Evolutionary conservation across 129 eudicot genomes (phyloP).

Genomic region (Gnaphalium uliginosum): DNA sequence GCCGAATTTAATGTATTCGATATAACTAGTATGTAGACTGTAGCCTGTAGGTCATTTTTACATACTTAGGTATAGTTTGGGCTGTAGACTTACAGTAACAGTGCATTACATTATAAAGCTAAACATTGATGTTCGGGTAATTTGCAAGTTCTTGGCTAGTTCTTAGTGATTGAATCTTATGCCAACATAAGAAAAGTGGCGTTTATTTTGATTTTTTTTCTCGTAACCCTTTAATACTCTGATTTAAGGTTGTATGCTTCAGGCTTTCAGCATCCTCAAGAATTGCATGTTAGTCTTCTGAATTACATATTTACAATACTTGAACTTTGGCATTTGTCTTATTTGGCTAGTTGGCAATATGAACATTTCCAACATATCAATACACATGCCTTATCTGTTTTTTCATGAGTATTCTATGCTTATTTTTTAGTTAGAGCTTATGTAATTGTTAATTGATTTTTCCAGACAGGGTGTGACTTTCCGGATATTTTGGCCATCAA

Average conservation of each 20-base stretch:
- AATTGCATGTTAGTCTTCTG: background rate
- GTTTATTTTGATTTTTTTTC: background rate
- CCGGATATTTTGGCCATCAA: slow-evolving; percentile 33
- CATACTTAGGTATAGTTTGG: background rate
- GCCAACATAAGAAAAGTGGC: background rate
- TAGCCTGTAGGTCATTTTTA: background rate
- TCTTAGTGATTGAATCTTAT: background rate
- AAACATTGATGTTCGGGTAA: background rate
- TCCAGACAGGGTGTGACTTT: slow-evolving; percentile 56
- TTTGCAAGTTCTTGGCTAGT: background rate
- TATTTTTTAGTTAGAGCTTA: background rate
- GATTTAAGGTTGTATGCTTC: background rate
- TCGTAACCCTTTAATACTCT: background rate
- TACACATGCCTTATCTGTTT: background rate
- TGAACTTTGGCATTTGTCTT: background rate
- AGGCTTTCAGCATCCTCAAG: background rate
- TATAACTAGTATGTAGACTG: background rate
- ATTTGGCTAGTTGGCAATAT: background rate
- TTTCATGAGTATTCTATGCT: background rate
- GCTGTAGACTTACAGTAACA: background rate
- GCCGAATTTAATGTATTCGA: slow-evolving; percentile 1
- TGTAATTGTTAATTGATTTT: slow-evolving; percentile 18
- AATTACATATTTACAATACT: background rate
- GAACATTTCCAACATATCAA: background rate
- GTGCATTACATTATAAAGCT: background rate